Conservation (phyloP, 2,329 filamentous ascomycete genomes). For the Cercospora janseana region DNA sequence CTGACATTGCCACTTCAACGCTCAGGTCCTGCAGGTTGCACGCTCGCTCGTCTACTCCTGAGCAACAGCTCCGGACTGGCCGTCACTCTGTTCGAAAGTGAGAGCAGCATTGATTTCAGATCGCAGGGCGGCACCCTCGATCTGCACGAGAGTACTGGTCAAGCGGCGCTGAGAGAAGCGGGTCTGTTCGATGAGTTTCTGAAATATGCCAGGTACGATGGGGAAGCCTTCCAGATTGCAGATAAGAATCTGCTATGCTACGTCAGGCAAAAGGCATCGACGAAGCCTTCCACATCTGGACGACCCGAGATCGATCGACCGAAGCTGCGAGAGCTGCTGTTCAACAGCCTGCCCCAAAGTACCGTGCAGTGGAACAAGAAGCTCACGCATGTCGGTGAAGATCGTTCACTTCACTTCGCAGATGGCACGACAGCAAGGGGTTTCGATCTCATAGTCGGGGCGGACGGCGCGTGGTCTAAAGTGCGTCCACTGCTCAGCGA, state of each 20-base stretch:
- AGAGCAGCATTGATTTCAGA: conserved; percentile 29
- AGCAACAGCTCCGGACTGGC: conserved; percentile 25
- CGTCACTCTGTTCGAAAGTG: conserved; percentile 33
- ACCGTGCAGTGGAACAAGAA: conserved; percentile 41
- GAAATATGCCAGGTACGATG: conserved; percentile 25
- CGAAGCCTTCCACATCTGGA: conserved; percentile 33
- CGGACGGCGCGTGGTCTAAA: conserved; percentile 47
- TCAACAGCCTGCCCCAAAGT: conserved; percentile 28
- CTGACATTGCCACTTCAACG: neutral
- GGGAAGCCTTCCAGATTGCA: conserved; percentile 43
- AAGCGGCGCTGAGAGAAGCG: conserved; percentile 30
- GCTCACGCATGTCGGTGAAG: conserved; percentile 25
- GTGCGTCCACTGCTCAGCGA: conserved; percentile 37
- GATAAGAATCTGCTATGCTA: conserved; percentile 42
- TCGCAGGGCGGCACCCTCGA: conserved; percentile 35
- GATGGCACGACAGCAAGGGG: conserved; percentile 37
- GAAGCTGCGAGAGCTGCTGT: conserved; percentile 37
- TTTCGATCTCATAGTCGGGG: conserved; percentile 47
- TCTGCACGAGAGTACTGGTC: conserved; percentile 33
- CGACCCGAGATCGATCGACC: conserved; percentile 41
- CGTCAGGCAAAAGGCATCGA: conserved; percentile 30
- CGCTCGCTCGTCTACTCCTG: conserved; percentile 33
- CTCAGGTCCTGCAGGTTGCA: conserved; percentile 33
- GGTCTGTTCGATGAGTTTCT: conserved; percentile 33
- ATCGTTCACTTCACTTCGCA: conserved; percentile 34